Evolutionary conservation across 441 rosid genomes (phyloP), one percentile per base, ranked within the genome.

Genomic region (Monsonia emarginata): DNA sequence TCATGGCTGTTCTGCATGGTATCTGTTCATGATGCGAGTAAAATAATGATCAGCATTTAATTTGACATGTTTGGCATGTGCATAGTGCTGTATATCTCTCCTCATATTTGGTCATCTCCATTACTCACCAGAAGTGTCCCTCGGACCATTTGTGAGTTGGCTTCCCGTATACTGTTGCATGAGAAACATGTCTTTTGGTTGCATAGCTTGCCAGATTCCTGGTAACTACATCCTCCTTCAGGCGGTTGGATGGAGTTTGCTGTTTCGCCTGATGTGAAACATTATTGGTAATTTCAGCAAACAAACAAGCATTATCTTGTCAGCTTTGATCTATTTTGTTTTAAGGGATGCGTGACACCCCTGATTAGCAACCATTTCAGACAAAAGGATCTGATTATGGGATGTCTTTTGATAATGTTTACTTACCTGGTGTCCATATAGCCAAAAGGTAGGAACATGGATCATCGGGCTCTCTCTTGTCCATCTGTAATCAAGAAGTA

Each of bases 1-100:
- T 81, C 96, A 81, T 90, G 50, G 97, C 98, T 72, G 96, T 90
- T 83, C 98, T 72, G 74, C 96, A 87, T 50, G 98, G 98, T 79
- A 94, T 86, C 98, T 94, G 89, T 58, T 58, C 36, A 16, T 58
- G 32, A 58, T 28, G 21, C 1, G 22, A 27, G 34, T 28, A 13
- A 27, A 42, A 58, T 13, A 58, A 58, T 58, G 62, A 27, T 58
- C 36, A 58, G 22, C 36, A 14, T 11, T 56, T 56, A 13, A 27
- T 57, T 54, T 54, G 28, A 24, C n/a, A 24, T 54, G 60, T 9
- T 54, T 52, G 27, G 9, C 11, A 21, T 21, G 7, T 48, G 56
- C 7, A 1, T 34, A n/a, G 38, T 48, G 22, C n/a, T 48, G 58
- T 50, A 14, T 50, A 5, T 50, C 13, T 50, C 59, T 5, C 28